Evolutionary conservation across 2,329 filamentous ascomycete species (phyloP).

Genomic region (Teratosphaeria zuluensis): DNA sequence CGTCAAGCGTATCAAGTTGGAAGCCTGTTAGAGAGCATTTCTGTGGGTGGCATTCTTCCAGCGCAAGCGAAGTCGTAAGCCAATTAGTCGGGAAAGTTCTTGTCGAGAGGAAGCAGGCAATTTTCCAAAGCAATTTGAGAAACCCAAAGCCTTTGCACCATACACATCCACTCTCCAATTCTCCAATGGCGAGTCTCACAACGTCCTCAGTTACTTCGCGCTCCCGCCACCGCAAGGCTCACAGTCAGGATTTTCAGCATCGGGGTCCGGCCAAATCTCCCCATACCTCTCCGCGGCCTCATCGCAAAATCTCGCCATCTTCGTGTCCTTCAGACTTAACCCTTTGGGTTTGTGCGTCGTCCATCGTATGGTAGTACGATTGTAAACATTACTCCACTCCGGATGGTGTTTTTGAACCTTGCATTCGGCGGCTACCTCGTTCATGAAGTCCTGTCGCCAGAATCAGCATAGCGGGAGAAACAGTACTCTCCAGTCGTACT

Average conservation of each 20-base stretch:
- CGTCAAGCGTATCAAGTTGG: neutral
- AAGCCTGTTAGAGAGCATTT: neutral
- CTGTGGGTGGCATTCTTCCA: no score
- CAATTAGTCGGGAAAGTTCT: no score
- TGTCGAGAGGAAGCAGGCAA: no score
- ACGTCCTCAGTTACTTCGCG: neutral
- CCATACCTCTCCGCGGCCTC: conserved; percentile 21
- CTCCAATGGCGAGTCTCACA: no score
- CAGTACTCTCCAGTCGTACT: no score
- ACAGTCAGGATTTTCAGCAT: neutral
- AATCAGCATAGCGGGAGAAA: no score
- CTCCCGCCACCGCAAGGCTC: neutral
- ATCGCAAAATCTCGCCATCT: conserved; percentile 56
- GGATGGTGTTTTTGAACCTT: conserved; percentile 62
- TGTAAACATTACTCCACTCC: conserved; percentile 70
- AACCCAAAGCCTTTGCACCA: no score
- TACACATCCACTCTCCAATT: no score
- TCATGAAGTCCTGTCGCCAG: conserved; percentile 58
- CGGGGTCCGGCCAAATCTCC: conserved; percentile 9
- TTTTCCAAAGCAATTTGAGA: no score
- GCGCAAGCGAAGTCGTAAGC: no score
- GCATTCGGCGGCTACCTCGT: conserved; percentile 57
- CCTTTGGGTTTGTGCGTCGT: conserved; percentile 60
- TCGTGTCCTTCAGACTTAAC: conserved; percentile 54
- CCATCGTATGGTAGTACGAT: conserved; percentile 61